Conservation (phyloP, 208 protist species). For the Acanthamoeba royreba region DNA sequence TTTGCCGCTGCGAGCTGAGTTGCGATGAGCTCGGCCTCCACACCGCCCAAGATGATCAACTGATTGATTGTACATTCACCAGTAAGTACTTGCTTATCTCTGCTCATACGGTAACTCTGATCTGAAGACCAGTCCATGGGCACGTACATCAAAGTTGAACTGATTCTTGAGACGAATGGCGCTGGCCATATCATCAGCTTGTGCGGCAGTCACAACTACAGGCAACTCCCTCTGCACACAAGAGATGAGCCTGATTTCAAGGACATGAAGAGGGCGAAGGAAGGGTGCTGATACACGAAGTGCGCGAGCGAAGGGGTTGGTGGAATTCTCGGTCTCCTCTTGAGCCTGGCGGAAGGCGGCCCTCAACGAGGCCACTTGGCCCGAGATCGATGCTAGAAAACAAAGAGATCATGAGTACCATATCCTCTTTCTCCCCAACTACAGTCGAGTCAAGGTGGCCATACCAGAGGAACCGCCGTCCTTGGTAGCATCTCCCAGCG, state of each 20-base stretch:
- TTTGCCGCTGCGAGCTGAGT: background rate
- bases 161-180: background rate
- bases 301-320: background rate
- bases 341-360: background rate
- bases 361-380: background rate
- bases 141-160: background rate
- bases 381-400: background rate
- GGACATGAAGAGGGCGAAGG: background rate
- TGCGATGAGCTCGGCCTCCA: background rate
- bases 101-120: background rate
- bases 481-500: background rate
- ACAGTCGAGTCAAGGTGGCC: too few relatives aligned
- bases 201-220: background rate
- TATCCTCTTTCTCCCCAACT: too few relatives aligned
- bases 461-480: background rate
- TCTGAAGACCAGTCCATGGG: background rate
- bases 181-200: background rate
- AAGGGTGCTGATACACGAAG: background rate
- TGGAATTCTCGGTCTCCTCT: background rate
- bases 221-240: background rate
- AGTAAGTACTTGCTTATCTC: background rate
- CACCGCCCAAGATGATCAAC: constrained; percentile 2
- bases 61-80: background rate
- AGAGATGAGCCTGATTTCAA: background rate
- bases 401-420: background rate